Evolutionary conservation across 306 rosid genomes (phyloP).

Genomic region (Prunus kanzakura): DNA sequence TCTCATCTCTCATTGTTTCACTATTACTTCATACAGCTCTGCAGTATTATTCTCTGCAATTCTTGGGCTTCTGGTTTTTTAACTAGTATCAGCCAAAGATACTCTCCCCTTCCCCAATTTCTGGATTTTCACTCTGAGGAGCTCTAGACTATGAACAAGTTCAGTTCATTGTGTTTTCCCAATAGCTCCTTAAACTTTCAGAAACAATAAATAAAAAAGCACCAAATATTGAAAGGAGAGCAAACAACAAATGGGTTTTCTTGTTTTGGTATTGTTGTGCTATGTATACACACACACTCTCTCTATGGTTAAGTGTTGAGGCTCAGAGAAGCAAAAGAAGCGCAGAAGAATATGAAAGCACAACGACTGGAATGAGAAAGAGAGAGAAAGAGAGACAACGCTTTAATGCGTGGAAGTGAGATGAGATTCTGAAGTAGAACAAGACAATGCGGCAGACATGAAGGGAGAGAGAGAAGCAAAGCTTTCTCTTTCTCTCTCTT

Average conservation of each 20-base stretch:
- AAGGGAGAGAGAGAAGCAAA: slow-evolving; percentile 24
- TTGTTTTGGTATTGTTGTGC: slow-evolving; percentile 27
- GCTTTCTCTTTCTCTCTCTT: slow-evolving; percentile 51
- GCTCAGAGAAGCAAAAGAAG: slow-evolving; percentile 33
- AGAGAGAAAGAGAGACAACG: slow-evolving; percentile 30
- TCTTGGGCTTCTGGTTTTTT: slow-evolving; percentile 25
- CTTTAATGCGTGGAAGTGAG: slow-evolving; percentile 85
- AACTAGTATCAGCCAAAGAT: slow-evolving; percentile 29
- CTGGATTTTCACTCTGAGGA: slow-evolving; percentile 24
- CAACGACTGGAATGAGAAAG: slow-evolving; percentile 31
- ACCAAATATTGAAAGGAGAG: slow-evolving; percentile 16
- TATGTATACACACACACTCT: slow-evolving; percentile 8
- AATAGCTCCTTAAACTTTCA: slow-evolving; percentile 1
- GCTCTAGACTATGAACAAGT: slow-evolving; percentile 27
- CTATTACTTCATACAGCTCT: slow-evolving; percentile 66
- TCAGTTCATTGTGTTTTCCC: slow-evolving; percentile 5
- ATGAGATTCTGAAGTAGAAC: slow-evolving; percentile 75
- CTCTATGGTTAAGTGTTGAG: slow-evolving; percentile 27
- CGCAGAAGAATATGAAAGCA: slow-evolving; percentile 41
- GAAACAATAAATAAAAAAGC: neutral
- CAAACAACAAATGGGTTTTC: slow-evolving; percentile 26
- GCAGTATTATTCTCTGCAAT: too few relatives aligned
- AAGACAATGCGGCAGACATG: slow-evolving; percentile 85
- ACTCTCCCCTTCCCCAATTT: slow-evolving; percentile 27
- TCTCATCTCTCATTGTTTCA: slow-evolving; percentile 84